A percentile compares a stretch with the other conserved stretches of the same genome.
phyloP scores from a whole-genome alignment of 768 basidiomycete genomes.

The Leccinum incarnatum region DNA sequence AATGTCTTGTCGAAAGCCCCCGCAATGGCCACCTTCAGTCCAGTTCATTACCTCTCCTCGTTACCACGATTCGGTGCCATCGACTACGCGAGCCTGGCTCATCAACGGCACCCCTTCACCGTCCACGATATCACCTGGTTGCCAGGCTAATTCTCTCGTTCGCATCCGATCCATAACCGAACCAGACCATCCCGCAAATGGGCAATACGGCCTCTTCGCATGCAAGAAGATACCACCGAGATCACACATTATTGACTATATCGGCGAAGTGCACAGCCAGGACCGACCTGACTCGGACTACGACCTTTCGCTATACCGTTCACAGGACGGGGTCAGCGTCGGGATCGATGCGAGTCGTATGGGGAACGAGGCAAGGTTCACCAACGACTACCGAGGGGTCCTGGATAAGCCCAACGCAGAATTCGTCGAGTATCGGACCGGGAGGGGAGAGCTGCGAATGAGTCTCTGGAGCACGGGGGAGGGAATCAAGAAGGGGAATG shows the following conservation, averaged over 20 bases:
- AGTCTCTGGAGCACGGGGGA: conserved; percentile 64
- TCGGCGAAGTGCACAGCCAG: conserved; percentile 82
- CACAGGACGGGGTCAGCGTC: conserved; percentile 54
- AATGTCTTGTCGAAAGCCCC: conserved; percentile 27
- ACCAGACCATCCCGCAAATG: conserved; percentile 67
- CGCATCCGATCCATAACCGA: conserved; percentile 56
- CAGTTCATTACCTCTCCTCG: conserved; percentile 49
- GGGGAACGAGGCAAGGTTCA: conserved; percentile 88
- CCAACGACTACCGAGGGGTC: conserved; percentile 91
- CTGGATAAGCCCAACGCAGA: conserved; percentile 62
- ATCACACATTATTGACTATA: conserved; percentile 74
- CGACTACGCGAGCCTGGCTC: conserved; percentile 40
- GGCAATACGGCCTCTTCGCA: conserved; percentile 82
- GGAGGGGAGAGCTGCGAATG: conserved; percentile 67
- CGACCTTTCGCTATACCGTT: conserved; percentile 76
- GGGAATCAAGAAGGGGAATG: conserved; percentile 72
- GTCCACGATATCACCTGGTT: neutral
- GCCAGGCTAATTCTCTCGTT: conserved; percentile 35
- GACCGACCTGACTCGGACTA: conserved; percentile 76
- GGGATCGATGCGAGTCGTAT: conserved; percentile 72
- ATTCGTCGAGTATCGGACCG: conserved; percentile 57
- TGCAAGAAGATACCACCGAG: conserved; percentile 63
- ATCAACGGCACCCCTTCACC: conserved; percentile 17
- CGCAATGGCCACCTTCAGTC: conserved; percentile 53
- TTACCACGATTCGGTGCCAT: conserved; percentile 59